Evolutionary conservation across 495 filamentous ascomycete species (phyloP).

Genomic region (Hypoxylon cercidicola): DNA sequence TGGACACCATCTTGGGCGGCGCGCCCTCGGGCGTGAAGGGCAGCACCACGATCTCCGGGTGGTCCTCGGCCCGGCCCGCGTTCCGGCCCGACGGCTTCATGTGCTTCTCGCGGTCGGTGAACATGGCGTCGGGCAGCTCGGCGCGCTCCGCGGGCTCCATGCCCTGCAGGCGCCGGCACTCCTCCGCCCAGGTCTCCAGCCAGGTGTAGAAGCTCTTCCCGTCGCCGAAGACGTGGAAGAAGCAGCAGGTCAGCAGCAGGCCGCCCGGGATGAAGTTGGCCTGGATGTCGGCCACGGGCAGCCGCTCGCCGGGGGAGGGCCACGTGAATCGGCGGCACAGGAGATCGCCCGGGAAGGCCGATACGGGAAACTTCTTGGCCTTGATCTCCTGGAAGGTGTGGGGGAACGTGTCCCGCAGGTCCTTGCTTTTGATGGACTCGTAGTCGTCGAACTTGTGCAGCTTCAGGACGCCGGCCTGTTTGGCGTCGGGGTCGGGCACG

Average conservation of each 20-base stretch:
- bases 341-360: slow-evolving; percentile 45
- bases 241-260: slow-evolving; percentile 38
- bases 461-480: slow-evolving; percentile 48
- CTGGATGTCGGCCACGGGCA: slow-evolving; percentile 47
- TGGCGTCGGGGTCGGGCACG: slow-evolving; percentile 43
- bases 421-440: slow-evolving; percentile 44
- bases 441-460: slow-evolving; percentile 32
- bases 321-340: slow-evolving; percentile 48
- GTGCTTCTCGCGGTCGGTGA: slow-evolving; percentile 43
- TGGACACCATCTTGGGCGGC: slow-evolving; percentile 47
- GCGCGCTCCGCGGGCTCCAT: slow-evolving; percentile 21
- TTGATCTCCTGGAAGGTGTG: slow-evolving; percentile 47
- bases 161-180: slow-evolving; percentile 48
- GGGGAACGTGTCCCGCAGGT: slow-evolving; percentile 45
- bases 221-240: slow-evolving; percentile 51
- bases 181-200: slow-evolving; percentile 52
- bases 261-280: slow-evolving; percentile 51
- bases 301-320: slow-evolving; percentile 44
- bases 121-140: slow-evolving; percentile 35
- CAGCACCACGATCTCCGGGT: slow-evolving; percentile 48
- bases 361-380: slow-evolving; percentile 45
- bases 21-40: slow-evolving; percentile 46
- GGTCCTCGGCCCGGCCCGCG: slow-evolving; percentile 43
- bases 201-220: slow-evolving; percentile 46
- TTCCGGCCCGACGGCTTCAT: slow-evolving; percentile 45